These are phyloP conservation scores for Lactifluus echinatus DNA, from an alignment of 768 basidiomycete genomes.

Conservation along the genomic window DNA sequence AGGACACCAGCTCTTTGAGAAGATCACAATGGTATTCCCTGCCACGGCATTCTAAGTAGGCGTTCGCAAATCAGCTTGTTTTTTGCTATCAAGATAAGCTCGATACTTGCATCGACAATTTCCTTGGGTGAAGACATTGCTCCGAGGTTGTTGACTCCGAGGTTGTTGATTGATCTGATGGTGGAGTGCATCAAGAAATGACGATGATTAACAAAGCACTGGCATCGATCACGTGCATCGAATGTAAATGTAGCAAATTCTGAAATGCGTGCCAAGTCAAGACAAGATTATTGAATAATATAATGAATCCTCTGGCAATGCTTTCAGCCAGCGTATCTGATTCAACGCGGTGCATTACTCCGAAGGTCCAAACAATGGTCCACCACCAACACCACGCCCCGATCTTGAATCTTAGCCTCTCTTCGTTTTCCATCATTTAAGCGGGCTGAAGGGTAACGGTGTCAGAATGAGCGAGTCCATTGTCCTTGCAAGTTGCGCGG, in stretches of 20 bases:
- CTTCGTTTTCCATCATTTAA: constrained; percentile 79
- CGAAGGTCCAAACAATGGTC: constrained; percentile 27
- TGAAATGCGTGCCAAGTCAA: no score
- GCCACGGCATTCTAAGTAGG: constrained; percentile 27
- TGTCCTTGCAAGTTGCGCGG: constrained; percentile 70
- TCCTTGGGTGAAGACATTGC: constrained; percentile 8
- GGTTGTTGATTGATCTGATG: background rate
- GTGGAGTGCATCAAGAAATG: background rate
- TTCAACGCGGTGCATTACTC: background rate
- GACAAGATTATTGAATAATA: background rate
- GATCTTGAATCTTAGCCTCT: constrained; percentile 88
- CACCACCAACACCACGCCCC: constrained; percentile 85
- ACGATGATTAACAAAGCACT: background rate
- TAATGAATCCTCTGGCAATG: background rate
- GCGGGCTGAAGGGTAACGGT: constrained; percentile 75
- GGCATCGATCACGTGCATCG: background rate
- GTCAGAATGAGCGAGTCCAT: constrained; percentile 85
- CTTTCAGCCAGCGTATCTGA: background rate
- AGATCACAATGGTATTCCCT: constrained; percentile 31
- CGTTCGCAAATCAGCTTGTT: background rate
- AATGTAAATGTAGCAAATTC: no score
- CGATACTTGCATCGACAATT: constrained; percentile 6
- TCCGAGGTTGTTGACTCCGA: background rate
- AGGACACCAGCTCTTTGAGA: constrained; percentile 33
- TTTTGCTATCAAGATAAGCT: no score